Evolutionary conservation across 2,329 filamentous ascomycete genomes (phyloP), one percentile per base, ranked within the genome.

Genomic region (Cladophialophora psammophila): DNA sequence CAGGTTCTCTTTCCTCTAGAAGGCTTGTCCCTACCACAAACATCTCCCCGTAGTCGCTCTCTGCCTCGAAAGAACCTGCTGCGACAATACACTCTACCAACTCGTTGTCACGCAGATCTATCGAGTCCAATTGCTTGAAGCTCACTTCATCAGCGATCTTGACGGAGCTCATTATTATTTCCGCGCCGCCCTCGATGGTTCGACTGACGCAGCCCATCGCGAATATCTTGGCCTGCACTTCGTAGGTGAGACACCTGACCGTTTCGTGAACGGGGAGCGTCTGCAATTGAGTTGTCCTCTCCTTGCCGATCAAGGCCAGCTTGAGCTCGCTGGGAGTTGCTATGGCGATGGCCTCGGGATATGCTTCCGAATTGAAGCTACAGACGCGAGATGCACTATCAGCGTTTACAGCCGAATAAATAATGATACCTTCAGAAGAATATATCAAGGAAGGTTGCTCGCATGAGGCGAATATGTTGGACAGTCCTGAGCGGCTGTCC

Each of bases 391-490:
- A 90, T 0, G 93, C 92, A 69, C 93, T 90, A 68, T 97, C 92
- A 2, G 94, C 93, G 12, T 94, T 97, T 1, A 97, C 92, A 1
- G 95, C 94, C 4, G 94, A 97, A 80, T 96, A 99, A 0, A 97
- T 88, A 48, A 97, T 90, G 26, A 94, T 87, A 0, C 91, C 92
- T 75, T 97, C 93, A 0, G 90, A 89, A 8, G 91, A 91, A 76
- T 99, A 97, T 57, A 99, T 97, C 63, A 99, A 80, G 70, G 92
- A 97, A 0, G 95, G 92, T 75, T 97, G 93, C 74, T 99, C 95
- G 65, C 93, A 97, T 0, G 93, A 96, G 0, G 93, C 93, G 76
- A 99, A 96, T 0, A 99, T 89, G 73, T 91, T 96, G 76, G 86
- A 91, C 0, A 92, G 81, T 0, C 86, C 83, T 60, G 89, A 82